Base-by-base conservation (phyloP, 805 yeast genomes). In the Cyberlindnera samutprakarnensis region DNA sequence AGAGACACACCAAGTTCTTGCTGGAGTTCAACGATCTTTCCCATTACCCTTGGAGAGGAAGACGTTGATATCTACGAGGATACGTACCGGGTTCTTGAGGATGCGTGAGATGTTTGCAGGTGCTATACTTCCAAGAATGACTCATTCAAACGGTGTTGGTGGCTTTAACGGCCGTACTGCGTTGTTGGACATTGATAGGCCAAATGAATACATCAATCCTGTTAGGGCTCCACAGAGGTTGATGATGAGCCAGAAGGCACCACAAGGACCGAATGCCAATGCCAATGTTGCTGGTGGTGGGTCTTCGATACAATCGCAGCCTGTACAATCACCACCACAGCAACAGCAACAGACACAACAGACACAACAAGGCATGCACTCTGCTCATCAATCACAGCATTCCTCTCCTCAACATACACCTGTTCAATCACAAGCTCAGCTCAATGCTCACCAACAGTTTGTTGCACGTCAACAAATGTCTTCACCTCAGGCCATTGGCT, bases 51-150 rank as follows among this genome's bases (percentile, higher is more conserved):
- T 92, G 37, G 97, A 87, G 50, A 58, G 85, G 22, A 75, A 76
- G 33, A 78, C 78, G 8, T 51, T 83, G 3, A 61, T 82, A 42
- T 87, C 96, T 4, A 70, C 80, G 0, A 64, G 82, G 30, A 60
- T 77, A 32, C 72, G 95, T 40, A 77, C 78, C 19, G 70, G 76
- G 36, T 85, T 84, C 46, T 66, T 92, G 46, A 72, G 94, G 39
- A 80, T 86, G 83, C 70, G 97, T 43, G 98, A 92, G 54, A 84
- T 88, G 78, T 83, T 90, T 59, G 95, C 96, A 1, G 74, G 83
- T 38, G 90, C 95, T 2, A 67, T 83, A 11, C 64, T 82, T 8
- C 85, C 76, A 9, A 69, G 83, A 25, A 71, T 78, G 33, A 60
- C 70, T 2, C 59, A 69, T 35, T 66, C 65, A 35, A 72, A 72